These are phyloP conservation scores for Rossbeevera mucosa DNA, from an alignment of 768 basidiomycete species.

Conservation along the genomic window DNA sequence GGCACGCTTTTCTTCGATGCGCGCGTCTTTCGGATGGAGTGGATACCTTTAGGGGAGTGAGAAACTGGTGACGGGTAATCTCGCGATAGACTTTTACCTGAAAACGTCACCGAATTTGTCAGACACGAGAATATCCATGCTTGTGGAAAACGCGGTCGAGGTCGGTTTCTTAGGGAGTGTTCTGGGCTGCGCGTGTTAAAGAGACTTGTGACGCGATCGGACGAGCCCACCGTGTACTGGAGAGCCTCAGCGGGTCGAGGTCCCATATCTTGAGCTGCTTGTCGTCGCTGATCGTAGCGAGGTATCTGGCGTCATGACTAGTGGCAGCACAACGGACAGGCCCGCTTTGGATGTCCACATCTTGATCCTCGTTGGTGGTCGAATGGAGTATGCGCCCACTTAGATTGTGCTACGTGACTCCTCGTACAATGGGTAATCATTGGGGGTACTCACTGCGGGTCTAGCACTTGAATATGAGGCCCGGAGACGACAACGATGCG, in stretches of 20 bases:
- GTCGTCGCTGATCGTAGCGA: slow-evolving; percentile 72
- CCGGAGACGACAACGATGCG: slow-evolving; percentile 49
- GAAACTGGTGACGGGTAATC: not conserved
- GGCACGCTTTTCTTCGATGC: slow-evolving; percentile 24
- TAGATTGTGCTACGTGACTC: slow-evolving; percentile 31
- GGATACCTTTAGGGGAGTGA: slow-evolving; percentile 48
- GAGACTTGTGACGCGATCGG: not conserved
- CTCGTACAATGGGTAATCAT: not conserved
- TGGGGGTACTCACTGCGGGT: slow-evolving; percentile 45
- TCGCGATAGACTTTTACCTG: slow-evolving; percentile 42
- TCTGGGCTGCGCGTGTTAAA: slow-evolving; percentile 35
- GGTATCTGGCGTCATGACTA: slow-evolving; percentile 39
- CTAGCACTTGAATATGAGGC: slow-evolving; percentile 57
- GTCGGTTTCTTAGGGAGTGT: slow-evolving; percentile 84
- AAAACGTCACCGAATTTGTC: slow-evolving; percentile 97
- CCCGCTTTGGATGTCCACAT: slow-evolving; percentile 42
- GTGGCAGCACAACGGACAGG: slow-evolving; percentile 58
- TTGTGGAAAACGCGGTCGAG: slow-evolving; percentile 54
- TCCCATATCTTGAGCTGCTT: slow-evolving; percentile 78
- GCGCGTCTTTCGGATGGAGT: slow-evolving; percentile 33
- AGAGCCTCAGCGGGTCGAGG: slow-evolving; percentile 48
- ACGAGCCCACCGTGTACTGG: slow-evolving; percentile 56
- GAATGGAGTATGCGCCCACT: slow-evolving; percentile 50
- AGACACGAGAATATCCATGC: slow-evolving; percentile 69
- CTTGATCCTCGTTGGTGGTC: slow-evolving; percentile 34